Conservation (phyloP, 23 red algal genomes). For the Gracilaria domingensis region DNA sequence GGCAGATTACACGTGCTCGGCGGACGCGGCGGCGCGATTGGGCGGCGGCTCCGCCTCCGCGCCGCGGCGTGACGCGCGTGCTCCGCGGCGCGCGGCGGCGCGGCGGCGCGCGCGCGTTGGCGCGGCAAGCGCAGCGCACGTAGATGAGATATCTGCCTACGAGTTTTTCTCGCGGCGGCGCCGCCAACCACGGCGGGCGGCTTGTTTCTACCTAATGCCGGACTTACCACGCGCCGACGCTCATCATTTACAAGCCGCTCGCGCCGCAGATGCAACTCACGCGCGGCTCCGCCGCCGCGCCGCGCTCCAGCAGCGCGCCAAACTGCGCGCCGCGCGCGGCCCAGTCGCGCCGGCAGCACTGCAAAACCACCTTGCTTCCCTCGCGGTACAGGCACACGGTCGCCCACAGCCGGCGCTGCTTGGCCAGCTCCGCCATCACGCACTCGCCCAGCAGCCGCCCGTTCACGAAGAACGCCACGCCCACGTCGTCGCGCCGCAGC, state of each 20-base stretch:
- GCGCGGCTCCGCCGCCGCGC: background rate
- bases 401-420: constrained; percentile 1
- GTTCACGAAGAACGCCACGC: background rate
- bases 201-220: too few species aligned
- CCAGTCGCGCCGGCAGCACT: constrained; percentile 43
- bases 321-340: background rate
- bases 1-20: background rate
- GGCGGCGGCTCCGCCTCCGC: background rate
- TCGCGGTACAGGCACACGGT: constrained; percentile 22
- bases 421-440: background rate
- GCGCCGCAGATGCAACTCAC: too few species aligned
- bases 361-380: constrained; percentile 44
- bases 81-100: background rate
- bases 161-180: too few species aligned
- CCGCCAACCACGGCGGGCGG: too few species aligned
- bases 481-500: background rate
- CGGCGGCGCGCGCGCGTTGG: background rate
- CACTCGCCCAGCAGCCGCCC: background rate
- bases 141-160: too few species aligned
- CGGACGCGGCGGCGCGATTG: background rate
- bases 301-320: background rate
- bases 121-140: background rate
- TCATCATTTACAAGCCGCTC: too few species aligned
- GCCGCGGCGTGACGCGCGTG: too few species aligned
- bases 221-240: too few species aligned